phyloP scores from a whole-genome alignment of 768 basidiomycete species.

The Pleurotus cornucopiae region DNA sequence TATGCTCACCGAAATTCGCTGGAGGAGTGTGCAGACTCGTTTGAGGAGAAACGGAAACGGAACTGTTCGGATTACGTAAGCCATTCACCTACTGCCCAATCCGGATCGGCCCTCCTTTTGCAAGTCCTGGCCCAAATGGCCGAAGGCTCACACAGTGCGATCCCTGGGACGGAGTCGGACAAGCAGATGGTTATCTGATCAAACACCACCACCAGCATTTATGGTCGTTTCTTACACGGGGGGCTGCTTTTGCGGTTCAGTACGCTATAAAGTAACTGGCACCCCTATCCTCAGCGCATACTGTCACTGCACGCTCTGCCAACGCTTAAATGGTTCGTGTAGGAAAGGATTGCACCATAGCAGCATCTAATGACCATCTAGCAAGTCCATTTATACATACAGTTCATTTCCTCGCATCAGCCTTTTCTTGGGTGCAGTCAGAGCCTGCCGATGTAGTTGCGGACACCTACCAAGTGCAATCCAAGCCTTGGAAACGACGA shows the following conservation, averaged over 20 bases:
- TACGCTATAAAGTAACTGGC: slow-evolving; percentile 44
- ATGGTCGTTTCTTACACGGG: slow-evolving; percentile 30
- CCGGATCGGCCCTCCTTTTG: background rate
- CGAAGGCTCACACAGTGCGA: background rate
- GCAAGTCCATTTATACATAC: slow-evolving; percentile 62
- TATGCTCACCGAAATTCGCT: slow-evolving; percentile 1
- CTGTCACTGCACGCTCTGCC: slow-evolving; percentile 72
- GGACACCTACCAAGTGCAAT: slow-evolving; percentile 42
- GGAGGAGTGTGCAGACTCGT: background rate
- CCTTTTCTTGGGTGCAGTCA: slow-evolving; percentile 52
- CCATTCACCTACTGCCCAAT: too few species aligned
- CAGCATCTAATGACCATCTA: slow-evolving; percentile 16
- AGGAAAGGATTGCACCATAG: slow-evolving; percentile 3
- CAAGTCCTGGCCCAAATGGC: background rate
- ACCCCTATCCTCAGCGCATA: slow-evolving; percentile 53
- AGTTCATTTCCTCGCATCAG: slow-evolving; percentile 45
- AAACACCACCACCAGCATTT: slow-evolving; percentile 1
- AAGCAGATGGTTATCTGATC: background rate
- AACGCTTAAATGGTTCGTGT: slow-evolving; percentile 48
- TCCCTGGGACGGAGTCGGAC: background rate
- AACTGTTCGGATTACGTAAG: slow-evolving; percentile 8
- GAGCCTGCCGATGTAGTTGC: slow-evolving; percentile 27
- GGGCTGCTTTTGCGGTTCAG: slow-evolving; percentile 54
- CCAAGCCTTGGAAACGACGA: slow-evolving; percentile 57
- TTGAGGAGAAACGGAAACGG: slow-evolving; percentile 1